phyloP scores from a whole-genome alignment of 2,329 filamentous ascomycete species.

The Amauroascus niger region DNA sequence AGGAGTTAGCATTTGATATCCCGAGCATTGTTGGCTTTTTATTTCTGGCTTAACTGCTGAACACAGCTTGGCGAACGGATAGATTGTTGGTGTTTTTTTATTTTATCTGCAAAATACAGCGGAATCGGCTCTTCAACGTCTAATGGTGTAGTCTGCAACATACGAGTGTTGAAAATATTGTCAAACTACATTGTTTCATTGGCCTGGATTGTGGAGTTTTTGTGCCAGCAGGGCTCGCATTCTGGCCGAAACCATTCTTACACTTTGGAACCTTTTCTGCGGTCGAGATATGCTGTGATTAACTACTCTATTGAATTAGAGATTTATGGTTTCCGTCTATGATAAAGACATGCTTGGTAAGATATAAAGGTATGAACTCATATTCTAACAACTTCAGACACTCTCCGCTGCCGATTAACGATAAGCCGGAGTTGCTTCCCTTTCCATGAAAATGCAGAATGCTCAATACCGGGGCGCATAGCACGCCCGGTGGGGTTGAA shows the following conservation, averaged over 20 bases:
- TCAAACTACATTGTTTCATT: not conserved
- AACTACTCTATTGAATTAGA: too few relatives aligned
- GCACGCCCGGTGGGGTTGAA: slow-evolving; percentile 31
- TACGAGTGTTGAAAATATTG: too few relatives aligned
- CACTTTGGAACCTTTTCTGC: too few relatives aligned
- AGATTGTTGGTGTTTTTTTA: not conserved
- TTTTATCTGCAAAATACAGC: not conserved
- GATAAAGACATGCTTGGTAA: too few relatives aligned
- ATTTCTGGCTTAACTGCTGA: not conserved
- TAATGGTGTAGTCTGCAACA: not conserved
- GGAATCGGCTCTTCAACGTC: not conserved
- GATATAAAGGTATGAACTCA: too few relatives aligned
- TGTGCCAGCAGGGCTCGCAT: not conserved
- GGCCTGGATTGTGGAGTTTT: not conserved
- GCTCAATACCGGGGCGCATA: slow-evolving; percentile 16
- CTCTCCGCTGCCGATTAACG: slow-evolving; percentile 51
- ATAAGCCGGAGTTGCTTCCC: slow-evolving; percentile 53
- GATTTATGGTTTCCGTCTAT: too few relatives aligned
- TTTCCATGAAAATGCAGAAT: slow-evolving; percentile 27
- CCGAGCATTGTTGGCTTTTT: not conserved
- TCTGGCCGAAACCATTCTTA: too few relatives aligned
- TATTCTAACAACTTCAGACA: slow-evolving; percentile 48
- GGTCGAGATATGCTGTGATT: too few relatives aligned
- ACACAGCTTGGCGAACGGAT: not conserved
- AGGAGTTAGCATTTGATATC: too few relatives aligned